These are phyloP conservation scores for Rhizopogon sp. DNA, from an alignment of 768 basidiomycete species.

Conservation along the genomic window DNA sequence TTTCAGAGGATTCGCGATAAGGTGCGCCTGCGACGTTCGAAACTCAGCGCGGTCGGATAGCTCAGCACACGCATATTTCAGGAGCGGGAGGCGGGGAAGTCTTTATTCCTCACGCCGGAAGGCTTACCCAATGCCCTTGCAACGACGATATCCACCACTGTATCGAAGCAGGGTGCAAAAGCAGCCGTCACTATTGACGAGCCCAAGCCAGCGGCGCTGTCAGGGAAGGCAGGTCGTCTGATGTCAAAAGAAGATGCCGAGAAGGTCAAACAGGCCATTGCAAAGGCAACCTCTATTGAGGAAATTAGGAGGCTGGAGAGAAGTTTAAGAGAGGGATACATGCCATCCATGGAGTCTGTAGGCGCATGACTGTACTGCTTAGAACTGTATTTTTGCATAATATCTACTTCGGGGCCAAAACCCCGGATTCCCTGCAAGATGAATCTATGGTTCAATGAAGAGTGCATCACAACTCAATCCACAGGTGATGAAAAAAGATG, in stretches of 20 bases:
- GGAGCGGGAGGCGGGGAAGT: slow-evolving; percentile 75
- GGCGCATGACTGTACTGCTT: slow-evolving; percentile 52
- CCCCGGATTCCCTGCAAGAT: neutral
- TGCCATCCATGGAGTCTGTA: slow-evolving; percentile 73
- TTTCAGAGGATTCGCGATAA: slow-evolving; percentile 94
- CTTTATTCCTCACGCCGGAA: slow-evolving; percentile 78
- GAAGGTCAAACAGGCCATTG: slow-evolving; percentile 81
- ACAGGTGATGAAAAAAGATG: slow-evolving; percentile 18
- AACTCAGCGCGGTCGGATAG: slow-evolving; percentile 9
- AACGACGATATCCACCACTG: slow-evolving; percentile 68
- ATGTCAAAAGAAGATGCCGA: slow-evolving; percentile 92
- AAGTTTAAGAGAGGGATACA: slow-evolving; percentile 77
- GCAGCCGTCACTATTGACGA: slow-evolving; percentile 66
- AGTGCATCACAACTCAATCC: neutral
- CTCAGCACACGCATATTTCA: slow-evolving; percentile 32
- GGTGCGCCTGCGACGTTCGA: slow-evolving; percentile 52
- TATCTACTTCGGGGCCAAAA: slow-evolving; percentile 4
- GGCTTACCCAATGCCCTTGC: slow-evolving; percentile 76
- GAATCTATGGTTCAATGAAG: neutral
- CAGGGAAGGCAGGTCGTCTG: slow-evolving; percentile 74
- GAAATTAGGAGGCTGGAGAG: slow-evolving; percentile 82
- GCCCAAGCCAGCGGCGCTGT: slow-evolving; percentile 52
- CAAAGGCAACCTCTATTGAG: slow-evolving; percentile 86
- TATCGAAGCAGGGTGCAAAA: slow-evolving; percentile 65
- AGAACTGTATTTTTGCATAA: slow-evolving; percentile 28